phyloP scores from a whole-genome alignment of 2,329 filamentous ascomycete genomes.

The Sodiomyces alkalinus region DNA sequence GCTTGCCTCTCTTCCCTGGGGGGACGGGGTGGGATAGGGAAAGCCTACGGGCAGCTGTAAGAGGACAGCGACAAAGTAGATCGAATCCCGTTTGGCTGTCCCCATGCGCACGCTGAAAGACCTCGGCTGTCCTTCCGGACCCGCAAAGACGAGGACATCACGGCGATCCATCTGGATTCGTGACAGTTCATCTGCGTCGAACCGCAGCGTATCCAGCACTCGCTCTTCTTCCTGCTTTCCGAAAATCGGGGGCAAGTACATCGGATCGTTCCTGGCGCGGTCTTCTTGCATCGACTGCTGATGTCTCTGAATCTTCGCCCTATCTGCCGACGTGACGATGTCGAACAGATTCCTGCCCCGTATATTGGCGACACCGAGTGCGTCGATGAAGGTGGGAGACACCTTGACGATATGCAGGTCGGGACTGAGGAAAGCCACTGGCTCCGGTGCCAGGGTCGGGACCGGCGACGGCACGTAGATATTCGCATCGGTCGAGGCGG shows the following conservation, averaged over 20 bases:
- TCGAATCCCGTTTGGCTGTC: constrained; percentile 43
- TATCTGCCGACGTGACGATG: constrained; percentile 34
- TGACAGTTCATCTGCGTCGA: constrained; percentile 35
- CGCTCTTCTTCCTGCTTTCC: constrained; percentile 36
- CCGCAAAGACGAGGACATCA: constrained; percentile 39
- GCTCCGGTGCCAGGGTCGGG: constrained; percentile 27
- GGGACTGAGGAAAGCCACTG: constrained; percentile 41
- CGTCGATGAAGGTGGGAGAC: constrained; percentile 39
- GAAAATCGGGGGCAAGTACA: constrained; percentile 50
- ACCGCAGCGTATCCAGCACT: constrained; percentile 38
- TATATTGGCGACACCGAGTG: constrained; percentile 32
- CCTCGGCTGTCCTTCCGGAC: constrained; percentile 34
- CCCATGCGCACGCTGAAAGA: constrained; percentile 36
- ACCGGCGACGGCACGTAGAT: constrained; percentile 29
- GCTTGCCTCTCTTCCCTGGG: constrained; percentile 25
- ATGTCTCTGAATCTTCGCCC: constrained; percentile 33
- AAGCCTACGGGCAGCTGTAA: constrained; percentile 22
- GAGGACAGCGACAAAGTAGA: constrained; percentile 44
- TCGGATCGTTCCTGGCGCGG: constrained; percentile 40
- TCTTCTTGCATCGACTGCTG: constrained; percentile 41
- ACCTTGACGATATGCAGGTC: constrained; percentile 42
- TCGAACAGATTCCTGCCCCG: constrained; percentile 37
- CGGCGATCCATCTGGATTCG: constrained; percentile 36
- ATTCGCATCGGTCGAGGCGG: constrained; percentile 30
- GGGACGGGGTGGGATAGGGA: constrained; percentile 29